Evolutionary conservation across 2,329 filamentous ascomycete species (phyloP).

Genomic region (Nakataea oryzae): DNA sequence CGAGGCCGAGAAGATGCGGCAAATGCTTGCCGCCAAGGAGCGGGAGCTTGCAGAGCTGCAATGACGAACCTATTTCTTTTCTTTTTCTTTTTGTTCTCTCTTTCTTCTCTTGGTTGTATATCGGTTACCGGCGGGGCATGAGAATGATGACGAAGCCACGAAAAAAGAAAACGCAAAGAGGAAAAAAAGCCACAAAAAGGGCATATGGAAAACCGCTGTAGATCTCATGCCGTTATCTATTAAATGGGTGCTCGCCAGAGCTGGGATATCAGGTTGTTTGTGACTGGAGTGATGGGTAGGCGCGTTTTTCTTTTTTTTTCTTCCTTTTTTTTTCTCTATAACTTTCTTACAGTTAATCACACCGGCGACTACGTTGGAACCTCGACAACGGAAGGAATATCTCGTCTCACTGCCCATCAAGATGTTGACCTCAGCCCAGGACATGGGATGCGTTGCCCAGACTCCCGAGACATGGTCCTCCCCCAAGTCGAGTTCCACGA

Average conservation of each 20-base stretch:
- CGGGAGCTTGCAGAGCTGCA: conserved; percentile 49
- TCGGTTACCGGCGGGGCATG: neutral
- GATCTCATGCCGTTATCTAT: neutral
- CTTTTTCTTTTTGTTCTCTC: neutral
- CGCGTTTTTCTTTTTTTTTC: neutral
- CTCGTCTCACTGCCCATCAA: too few relatives aligned
- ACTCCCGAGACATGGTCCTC: neutral
- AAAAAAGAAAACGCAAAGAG: neutral
- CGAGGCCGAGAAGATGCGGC: conserved; percentile 68
- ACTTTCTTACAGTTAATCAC: too few relatives aligned
- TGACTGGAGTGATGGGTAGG: neutral
- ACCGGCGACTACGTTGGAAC: too few relatives aligned
- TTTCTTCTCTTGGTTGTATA: too few relatives aligned
- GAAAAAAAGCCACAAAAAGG: neutral
- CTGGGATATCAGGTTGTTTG: neutral
- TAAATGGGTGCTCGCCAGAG: neutral
- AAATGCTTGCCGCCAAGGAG: conserved; percentile 63
- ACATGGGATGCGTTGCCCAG: too few relatives aligned
- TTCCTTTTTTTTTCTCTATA: too few relatives aligned
- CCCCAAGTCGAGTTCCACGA: neutral
- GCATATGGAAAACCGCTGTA: neutral
- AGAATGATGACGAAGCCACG: neutral
- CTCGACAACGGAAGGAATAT: too few relatives aligned
- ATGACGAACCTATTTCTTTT: neutral
- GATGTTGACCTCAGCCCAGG: too few relatives aligned